phyloP scores from a whole-genome alignment of 768 basidiomycete species.

The Psilocybe cyanescens region DNA sequence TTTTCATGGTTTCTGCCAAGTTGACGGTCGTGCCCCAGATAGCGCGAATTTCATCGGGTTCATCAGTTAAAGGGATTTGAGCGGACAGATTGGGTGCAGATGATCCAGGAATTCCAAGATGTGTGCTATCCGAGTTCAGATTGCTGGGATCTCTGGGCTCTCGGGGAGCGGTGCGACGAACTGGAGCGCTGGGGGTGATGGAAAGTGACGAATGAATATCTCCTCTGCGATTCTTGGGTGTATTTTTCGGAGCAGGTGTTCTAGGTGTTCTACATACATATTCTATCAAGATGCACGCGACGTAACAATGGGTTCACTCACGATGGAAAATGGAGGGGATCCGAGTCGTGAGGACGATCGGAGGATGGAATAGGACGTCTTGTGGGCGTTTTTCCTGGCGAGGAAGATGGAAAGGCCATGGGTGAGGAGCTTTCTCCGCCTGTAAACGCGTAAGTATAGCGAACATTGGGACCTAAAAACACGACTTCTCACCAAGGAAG shows the following conservation, averaged over 20 bases:
- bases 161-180: conserved; percentile 42
- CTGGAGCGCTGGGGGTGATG: conserved; percentile 51
- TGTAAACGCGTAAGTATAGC: conserved; percentile 25
- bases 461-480: conserved; percentile 2
- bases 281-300: neutral
- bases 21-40: conserved; percentile 99
- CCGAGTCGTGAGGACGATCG: conserved; percentile 54
- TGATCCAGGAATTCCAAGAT: conserved; percentile 60
- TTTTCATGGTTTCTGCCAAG: conserved; percentile 86
- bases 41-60: conserved; percentile 84
- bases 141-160: conserved; percentile 37
- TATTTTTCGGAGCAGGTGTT: conserved; percentile 39
- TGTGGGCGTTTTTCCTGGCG: conserved; percentile 53
- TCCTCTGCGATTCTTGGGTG: conserved; percentile 78
- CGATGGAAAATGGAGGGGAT: conserved; percentile 76
- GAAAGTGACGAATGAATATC: conserved; percentile 88
- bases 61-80: conserved; percentile 63
- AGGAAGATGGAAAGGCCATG: conserved; percentile 66
- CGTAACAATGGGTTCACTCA: conserved; percentile 30
- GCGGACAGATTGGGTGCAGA: conserved; percentile 57
- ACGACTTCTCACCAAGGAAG: conserved; percentile 46
- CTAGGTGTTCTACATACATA: neutral
- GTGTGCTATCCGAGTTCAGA: conserved; percentile 61
- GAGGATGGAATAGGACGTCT: conserved; percentile 37
- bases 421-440: conserved; percentile 62